Conservation (phyloP, 140 eudicot species). For the Eryngium alpinum region DNA sequence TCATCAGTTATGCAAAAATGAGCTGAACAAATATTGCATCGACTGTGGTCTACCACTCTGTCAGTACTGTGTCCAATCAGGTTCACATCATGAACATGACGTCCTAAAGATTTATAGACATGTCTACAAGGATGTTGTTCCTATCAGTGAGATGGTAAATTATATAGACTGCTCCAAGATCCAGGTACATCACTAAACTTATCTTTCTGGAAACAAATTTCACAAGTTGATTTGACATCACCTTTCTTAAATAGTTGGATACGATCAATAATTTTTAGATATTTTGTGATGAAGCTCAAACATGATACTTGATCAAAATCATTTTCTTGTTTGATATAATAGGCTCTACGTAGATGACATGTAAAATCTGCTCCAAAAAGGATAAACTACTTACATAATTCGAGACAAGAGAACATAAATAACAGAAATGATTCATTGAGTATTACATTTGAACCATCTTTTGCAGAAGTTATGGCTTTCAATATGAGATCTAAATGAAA, state of each 20-base stretch:
- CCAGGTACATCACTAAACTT: conserved; percentile 30
- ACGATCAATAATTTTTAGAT: neutral
- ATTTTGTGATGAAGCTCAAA: neutral
- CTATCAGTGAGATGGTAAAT: conserved; percentile 24
- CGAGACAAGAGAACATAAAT: neutral
- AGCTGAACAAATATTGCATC: conserved; percentile 44
- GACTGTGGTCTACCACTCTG: conserved; percentile 35
- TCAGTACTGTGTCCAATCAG: conserved; percentile 35
- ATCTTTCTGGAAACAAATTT: neutral
- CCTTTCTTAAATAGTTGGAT: neutral
- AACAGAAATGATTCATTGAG: neutral
- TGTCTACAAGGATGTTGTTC: conserved; percentile 49
- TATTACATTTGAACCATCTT: neutral
- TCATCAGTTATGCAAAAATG: conserved; percentile 24
- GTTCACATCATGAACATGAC: conserved; percentile 32
- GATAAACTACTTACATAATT: neutral
- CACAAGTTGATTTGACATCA: neutral
- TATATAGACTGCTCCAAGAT: conserved; percentile 42
- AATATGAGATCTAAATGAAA: neutral
- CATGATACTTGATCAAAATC: neutral
- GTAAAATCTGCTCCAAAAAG: neutral
- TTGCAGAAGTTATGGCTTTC: too few relatives aligned
- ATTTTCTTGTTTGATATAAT: neutral
- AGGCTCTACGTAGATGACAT: neutral
- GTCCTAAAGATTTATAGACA: conserved; percentile 45